Percentiles rank a stretch among this genome's conserved stretches.
Evolutionary conservation across 306 rosid species (phyloP).

Genomic region (Astragalus membranaceus): DNA sequence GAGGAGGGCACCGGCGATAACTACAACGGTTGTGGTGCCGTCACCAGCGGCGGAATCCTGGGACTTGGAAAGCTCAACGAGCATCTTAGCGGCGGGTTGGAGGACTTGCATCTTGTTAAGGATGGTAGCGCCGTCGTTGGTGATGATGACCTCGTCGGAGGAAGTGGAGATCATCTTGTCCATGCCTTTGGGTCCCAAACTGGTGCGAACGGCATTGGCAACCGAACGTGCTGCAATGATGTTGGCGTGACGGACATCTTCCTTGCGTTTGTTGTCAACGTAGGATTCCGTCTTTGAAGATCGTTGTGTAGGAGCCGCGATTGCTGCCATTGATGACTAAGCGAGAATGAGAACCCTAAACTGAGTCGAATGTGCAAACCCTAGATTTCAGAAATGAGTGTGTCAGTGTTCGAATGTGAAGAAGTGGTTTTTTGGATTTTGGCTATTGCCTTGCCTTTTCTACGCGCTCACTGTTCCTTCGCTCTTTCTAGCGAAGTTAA

Average conservation of each 20-base stretch:
- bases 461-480: not conserved
- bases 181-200: conserved; percentile 95
- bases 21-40: conserved; percentile 95
- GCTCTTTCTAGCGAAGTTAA: not conserved
- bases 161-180: conserved; percentile 97
- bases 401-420: not conserved
- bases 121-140: conserved; percentile 98
- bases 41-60: conserved; percentile 96
- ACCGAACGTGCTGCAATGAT: conserved; percentile 79
- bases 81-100: conserved; percentile 97
- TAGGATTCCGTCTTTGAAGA: conserved; percentile 85
- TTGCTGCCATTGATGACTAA: conserved; percentile 46
- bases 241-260: conserved; percentile 86
- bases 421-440: not conserved
- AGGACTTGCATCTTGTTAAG: conserved; percentile 97
- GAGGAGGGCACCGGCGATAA: conserved; percentile 79
- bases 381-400: not conserved
- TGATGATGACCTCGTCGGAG: conserved; percentile 86
- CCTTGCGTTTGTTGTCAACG: conserved; percentile 94
- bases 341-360: conserved; percentile 16
- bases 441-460: too few relatives aligned
- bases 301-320: conserved; percentile 53
- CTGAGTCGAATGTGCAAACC: not conserved
- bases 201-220: conserved; percentile 86
- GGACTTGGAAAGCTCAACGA: conserved; percentile 89